These are phyloP conservation scores for Pleurotus giganteus DNA, from an alignment of 768 basidiomycete species.

Conservation along the genomic window DNA sequence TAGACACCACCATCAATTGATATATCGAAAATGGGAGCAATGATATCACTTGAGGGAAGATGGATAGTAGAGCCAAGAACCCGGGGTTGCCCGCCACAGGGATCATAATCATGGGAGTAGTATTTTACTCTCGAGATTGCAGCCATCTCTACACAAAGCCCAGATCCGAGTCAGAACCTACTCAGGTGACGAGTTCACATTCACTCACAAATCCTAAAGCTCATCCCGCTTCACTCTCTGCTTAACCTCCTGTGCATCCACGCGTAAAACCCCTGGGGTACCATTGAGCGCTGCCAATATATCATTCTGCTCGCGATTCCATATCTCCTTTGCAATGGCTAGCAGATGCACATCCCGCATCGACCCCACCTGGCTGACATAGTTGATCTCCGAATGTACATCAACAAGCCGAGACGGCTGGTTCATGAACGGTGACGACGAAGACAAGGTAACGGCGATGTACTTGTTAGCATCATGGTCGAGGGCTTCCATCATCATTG, in stretches of 20 bases:
- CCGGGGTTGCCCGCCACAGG: too few species aligned
- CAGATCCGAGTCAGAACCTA: too few species aligned
- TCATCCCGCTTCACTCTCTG: slow-evolving; percentile 36
- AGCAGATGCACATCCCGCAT: slow-evolving; percentile 44
- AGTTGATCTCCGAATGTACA: slow-evolving; percentile 31
- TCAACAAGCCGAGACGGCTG: slow-evolving; percentile 28
- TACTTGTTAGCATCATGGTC: slow-evolving; percentile 39
- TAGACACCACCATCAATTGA: too few species aligned
- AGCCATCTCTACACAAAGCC: too few species aligned
- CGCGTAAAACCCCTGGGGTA: slow-evolving; percentile 27
- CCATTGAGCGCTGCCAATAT: slow-evolving; percentile 28
- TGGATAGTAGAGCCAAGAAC: too few species aligned
- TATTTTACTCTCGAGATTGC: too few species aligned
- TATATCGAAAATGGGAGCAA: too few species aligned
- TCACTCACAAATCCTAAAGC: too few species aligned
- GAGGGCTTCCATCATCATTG: slow-evolving; percentile 23
- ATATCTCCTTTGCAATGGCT: slow-evolving; percentile 37
- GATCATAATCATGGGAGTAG: too few species aligned
- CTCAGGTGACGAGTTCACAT: too few species aligned
- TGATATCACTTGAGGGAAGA: too few species aligned
- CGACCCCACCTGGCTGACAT: slow-evolving; percentile 40
- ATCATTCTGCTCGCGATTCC: slow-evolving; percentile 30
- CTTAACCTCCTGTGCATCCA: slow-evolving; percentile 37
- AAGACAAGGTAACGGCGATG: slow-evolving; percentile 39
- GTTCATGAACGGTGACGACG: slow-evolving; percentile 28